These are phyloP conservation scores for Aspergillus nidulans DNA, from an alignment of 495 filamentous ascomycete genomes.

Conservation along the genomic window DNA sequence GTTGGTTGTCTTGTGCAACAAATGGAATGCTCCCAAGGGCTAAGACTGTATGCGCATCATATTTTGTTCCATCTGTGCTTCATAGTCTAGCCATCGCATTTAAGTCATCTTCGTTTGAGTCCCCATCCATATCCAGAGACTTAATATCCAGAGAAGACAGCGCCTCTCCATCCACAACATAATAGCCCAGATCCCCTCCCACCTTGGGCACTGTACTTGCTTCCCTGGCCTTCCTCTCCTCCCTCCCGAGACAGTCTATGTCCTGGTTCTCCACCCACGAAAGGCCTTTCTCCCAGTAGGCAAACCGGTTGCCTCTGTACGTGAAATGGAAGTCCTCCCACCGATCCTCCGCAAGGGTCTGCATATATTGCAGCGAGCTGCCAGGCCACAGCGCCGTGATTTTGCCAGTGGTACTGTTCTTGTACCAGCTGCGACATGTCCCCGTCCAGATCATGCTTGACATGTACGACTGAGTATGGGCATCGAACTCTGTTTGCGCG, in stretches of 20 bases:
- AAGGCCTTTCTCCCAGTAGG: conserved; percentile 10
- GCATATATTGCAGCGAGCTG: conserved; percentile 42
- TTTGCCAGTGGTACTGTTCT: conserved; percentile 17
- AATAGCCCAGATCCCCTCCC: background rate
- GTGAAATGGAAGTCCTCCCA: conserved; percentile 43
- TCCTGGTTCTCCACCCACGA: background rate
- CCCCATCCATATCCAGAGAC: too few species aligned
- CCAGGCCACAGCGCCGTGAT: conserved; percentile 26
- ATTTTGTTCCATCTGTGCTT: too few species aligned
- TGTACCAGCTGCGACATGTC: conserved; percentile 43
- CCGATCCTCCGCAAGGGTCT: conserved; percentile 38
- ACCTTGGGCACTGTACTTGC: background rate
- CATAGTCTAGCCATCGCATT: too few species aligned
- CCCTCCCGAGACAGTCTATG: background rate
- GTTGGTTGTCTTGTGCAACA: too few species aligned
- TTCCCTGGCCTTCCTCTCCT: background rate
- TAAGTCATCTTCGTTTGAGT: too few species aligned
- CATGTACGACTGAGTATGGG: conserved; percentile 21
- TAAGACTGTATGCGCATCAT: too few species aligned
- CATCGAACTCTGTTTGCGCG: conserved; percentile 43
- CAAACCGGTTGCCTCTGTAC: conserved; percentile 41
- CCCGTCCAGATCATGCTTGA: conserved; percentile 35
- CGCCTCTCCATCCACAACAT: background rate
- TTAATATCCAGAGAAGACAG: background rate
- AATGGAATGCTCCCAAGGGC: too few species aligned